These are phyloP conservation scores for Nigrospora osmanthi DNA, from an alignment of 2,329 filamentous ascomycete genomes.

Conservation along the genomic window DNA sequence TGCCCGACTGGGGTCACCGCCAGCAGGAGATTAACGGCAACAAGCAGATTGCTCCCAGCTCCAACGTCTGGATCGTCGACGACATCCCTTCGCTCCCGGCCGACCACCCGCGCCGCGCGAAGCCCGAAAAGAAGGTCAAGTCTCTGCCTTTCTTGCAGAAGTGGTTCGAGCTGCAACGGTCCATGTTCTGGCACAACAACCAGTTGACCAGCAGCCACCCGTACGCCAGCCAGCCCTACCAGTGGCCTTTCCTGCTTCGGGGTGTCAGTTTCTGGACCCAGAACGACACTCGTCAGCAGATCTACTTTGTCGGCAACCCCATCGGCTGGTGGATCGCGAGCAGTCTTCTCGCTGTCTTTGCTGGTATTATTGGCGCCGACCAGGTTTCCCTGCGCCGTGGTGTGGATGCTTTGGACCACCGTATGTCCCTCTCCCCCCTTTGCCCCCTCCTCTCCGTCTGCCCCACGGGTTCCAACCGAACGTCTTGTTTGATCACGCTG, in stretches of 20 bases:
- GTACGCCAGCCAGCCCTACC: constrained; percentile 88
- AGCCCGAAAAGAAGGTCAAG: constrained; percentile 73
- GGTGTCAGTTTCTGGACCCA: constrained; percentile 99
- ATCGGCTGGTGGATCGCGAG: constrained; percentile 96
- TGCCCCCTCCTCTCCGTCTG: neutral
- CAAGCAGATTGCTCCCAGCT: constrained; percentile 84
- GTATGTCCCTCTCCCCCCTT: constrained; percentile 50
- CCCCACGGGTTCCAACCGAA: neutral
- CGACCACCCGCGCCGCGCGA: constrained; percentile 66
- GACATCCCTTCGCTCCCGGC: constrained; percentile 73
- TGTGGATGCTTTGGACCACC: constrained; percentile 84
- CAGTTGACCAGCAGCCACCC: constrained; percentile 95
- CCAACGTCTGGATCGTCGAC: constrained; percentile 92
- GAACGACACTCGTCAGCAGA: constrained; percentile 88
- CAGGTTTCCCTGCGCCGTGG: constrained; percentile 90
- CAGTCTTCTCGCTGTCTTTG: constrained; percentile 86
- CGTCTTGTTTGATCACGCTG: constrained; percentile 3
- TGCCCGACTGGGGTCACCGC: constrained; percentile 96
- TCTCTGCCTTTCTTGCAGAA: constrained; percentile 82
- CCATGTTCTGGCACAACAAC: constrained; percentile 99
- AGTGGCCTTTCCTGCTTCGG: constrained; percentile 95
- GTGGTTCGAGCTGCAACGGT: constrained; percentile 91
- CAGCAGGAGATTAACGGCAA: constrained; percentile 99
- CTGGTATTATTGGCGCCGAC: constrained; percentile 84
- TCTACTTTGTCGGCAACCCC: constrained; percentile 97